Base-by-base conservation (phyloP, 2,329 filamentous ascomycete genomes). In the Colletotrichum somersetense region DNA sequence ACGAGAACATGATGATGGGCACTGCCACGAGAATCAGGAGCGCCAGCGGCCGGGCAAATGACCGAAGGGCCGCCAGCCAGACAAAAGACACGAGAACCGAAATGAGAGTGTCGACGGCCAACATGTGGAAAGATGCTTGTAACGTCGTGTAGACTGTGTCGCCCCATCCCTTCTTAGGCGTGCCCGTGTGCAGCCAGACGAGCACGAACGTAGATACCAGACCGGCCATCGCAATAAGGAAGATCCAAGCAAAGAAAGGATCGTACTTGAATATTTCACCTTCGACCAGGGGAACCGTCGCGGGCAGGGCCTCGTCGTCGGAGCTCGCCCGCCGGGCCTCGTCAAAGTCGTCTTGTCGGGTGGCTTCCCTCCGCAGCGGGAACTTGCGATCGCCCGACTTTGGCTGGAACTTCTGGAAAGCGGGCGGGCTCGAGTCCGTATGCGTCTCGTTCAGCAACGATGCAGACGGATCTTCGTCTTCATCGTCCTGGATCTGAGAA, bases 111-210 rank as follows among this genome's bases (percentile, higher is more conserved):
- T 98, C 97, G 64, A 96, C 90, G 2, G 94, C 93, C 53, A 99
- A 90, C 75, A 98, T 91, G 78, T 96, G 92, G 78, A 97, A 96
- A 0, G 95, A 98, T 62, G 91, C 91, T 76, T 93, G 92, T 46
- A 99, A 84, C 5, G 94, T 95, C 18, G 93, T 94, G 81, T 99
- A 99, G 71, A 99, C 94, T 1, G 96, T 98, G 81, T 99, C 96
- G 18, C 95, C 96, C 68, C 97, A 89, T 1, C 92, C 92, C 72
- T 88, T 88, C 78, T 93, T 93, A 65, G 93, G 92, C 0, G 91
- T 85, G 23, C 93, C 90, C 2, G 96, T 98, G 79, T 98, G 94
- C 52, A 99, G 87, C 85, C 93, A 97, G 33, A 97, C 92, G 18
- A 99, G 87, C 74, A 97, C 91, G 77, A 95, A 97, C 0, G 95